Evolutionary conservation across 2,329 filamentous ascomycete genomes (phyloP).

Genomic region (Penicillium sumatraense): DNA sequence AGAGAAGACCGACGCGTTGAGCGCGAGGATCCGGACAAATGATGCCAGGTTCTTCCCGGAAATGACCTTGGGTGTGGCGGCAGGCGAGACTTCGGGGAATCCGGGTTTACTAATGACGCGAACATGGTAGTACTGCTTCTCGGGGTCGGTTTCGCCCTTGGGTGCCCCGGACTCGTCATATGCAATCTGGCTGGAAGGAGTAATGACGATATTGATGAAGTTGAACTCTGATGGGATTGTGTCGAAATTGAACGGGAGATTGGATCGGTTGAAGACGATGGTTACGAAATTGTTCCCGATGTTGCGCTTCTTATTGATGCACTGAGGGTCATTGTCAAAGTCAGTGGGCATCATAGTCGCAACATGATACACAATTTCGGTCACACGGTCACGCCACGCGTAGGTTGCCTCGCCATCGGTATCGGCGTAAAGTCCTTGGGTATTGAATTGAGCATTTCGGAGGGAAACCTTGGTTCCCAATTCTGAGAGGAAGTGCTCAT

Average conservation of each 20-base stretch:
- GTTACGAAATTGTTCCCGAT: slow-evolving; percentile 98
- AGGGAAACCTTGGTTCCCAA: slow-evolving; percentile 82
- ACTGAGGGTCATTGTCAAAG: slow-evolving; percentile 73
- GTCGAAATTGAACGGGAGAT: slow-evolving; percentile 83
- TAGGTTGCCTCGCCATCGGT: slow-evolving; percentile 86
- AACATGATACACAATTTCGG: slow-evolving; percentile 94
- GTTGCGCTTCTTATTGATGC: slow-evolving; percentile 86
- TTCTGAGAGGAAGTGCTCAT: slow-evolving; percentile 79
- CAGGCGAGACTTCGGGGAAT: slow-evolving; percentile 90
- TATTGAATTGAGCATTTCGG: slow-evolving; percentile 85
- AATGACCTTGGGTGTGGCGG: slow-evolving; percentile 86
- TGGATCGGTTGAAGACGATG: slow-evolving; percentile 96
- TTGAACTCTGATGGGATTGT: slow-evolving; percentile 96
- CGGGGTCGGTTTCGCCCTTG: slow-evolving; percentile 36
- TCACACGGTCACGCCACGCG: slow-evolving; percentile 92
- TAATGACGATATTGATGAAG: slow-evolving; percentile 95
- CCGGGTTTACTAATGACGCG: slow-evolving; percentile 85
- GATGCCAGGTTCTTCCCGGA: slow-evolving; percentile 79
- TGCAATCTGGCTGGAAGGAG: slow-evolving; percentile 65
- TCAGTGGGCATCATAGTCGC: slow-evolving; percentile 97
- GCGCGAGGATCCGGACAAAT: slow-evolving; percentile 84
- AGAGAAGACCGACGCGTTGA: slow-evolving; percentile 93
- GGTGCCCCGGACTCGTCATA: slow-evolving; percentile 41
- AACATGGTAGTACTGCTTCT: slow-evolving; percentile 76
- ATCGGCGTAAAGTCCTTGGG: slow-evolving; percentile 85